Evolutionary conservation across 202 grass and related monocot genomes (phyloP).

Genomic region (Eragrostis tef): DNA sequence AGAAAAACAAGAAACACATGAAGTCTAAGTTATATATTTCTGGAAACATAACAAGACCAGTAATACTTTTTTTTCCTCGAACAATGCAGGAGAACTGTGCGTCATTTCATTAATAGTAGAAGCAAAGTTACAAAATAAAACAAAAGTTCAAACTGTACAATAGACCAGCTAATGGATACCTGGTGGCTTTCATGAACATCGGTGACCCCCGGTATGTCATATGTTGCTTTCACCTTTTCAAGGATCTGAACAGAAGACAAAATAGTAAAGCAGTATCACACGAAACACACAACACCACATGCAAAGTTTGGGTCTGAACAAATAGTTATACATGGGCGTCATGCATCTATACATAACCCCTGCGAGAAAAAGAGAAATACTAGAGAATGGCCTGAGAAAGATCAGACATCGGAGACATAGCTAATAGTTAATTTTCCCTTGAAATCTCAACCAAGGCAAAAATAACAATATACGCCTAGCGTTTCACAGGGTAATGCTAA

Average conservation of each 20-base stretch:
- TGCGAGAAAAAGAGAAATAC: not conserved
- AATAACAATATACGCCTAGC: not conserved
- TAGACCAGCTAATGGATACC: conserved; percentile 47
- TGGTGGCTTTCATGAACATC: conserved; percentile 95
- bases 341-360: not conserved
- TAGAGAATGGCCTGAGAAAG: not conserved
- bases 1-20: too few relatives aligned
- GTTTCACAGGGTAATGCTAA: not conserved
- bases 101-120: too few relatives aligned
- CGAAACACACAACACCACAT: not conserved
- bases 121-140: too few relatives aligned
- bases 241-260: conserved; percentile 64
- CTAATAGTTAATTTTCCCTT: not conserved
- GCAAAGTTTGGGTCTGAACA: not conserved
- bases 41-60: too few relatives aligned
- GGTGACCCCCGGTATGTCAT: conserved; percentile 87
- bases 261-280: conserved; percentile 4
- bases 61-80: too few relatives aligned
- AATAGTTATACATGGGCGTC: not conserved
- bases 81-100: too few relatives aligned
- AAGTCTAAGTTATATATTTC: too few relatives aligned
- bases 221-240: conserved; percentile 85
- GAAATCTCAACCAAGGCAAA: not conserved
- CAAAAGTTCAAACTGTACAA: too few relatives aligned
- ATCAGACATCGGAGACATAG: not conserved